These are phyloP conservation scores for Aureobasidium sp. DNA, from an alignment of 2,329 filamentous ascomycete genomes.

Conservation along the genomic window DNA sequence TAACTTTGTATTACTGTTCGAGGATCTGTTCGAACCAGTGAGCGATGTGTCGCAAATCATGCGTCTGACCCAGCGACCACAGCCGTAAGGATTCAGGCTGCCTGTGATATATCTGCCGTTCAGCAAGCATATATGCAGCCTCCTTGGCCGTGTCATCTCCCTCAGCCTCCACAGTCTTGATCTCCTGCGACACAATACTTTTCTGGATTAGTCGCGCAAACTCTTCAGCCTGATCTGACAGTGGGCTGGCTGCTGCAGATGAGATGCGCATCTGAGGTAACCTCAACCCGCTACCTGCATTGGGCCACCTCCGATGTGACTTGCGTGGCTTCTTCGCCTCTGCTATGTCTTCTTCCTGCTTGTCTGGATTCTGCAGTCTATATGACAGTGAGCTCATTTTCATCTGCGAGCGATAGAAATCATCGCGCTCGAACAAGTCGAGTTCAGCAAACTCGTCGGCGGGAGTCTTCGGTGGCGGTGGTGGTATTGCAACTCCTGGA, in stretches of 20 bases:
- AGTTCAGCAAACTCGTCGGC: slow-evolving; percentile 27
- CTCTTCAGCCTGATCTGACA: slow-evolving; percentile 34
- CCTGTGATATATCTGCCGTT: slow-evolving; percentile 11
- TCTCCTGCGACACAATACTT: slow-evolving; percentile 28
- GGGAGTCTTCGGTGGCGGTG: slow-evolving; percentile 4
- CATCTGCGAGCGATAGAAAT: slow-evolving; percentile 20
- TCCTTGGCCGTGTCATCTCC: slow-evolving; percentile 10
- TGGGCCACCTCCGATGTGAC: slow-evolving; percentile 34
- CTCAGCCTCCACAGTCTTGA: slow-evolving; percentile 11
- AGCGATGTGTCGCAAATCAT: slow-evolving; percentile 6
- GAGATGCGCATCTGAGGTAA: slow-evolving; percentile 35
- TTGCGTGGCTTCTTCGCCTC: slow-evolving; percentile 17
- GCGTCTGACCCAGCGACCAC: slow-evolving; percentile 8
- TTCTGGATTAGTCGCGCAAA: slow-evolving; percentile 31
- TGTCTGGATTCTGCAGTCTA: neutral
- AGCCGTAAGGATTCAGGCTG: slow-evolving; percentile 4
- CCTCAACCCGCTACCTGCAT: slow-evolving; percentile 28
- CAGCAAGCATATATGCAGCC: slow-evolving; percentile 14
- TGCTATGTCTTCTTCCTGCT: neutral
- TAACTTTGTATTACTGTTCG: neutral
- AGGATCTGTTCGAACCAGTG: slow-evolving; percentile 16
- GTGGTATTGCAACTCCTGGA: slow-evolving; percentile 24
- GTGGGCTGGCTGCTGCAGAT: slow-evolving; percentile 28
- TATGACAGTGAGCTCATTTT: slow-evolving; percentile 17
- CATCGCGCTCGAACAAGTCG: slow-evolving; percentile 20